These are phyloP conservation scores for Alternaria postmessia DNA, from an alignment of 2,329 filamentous ascomycete species.

Conservation along the genomic window DNA sequence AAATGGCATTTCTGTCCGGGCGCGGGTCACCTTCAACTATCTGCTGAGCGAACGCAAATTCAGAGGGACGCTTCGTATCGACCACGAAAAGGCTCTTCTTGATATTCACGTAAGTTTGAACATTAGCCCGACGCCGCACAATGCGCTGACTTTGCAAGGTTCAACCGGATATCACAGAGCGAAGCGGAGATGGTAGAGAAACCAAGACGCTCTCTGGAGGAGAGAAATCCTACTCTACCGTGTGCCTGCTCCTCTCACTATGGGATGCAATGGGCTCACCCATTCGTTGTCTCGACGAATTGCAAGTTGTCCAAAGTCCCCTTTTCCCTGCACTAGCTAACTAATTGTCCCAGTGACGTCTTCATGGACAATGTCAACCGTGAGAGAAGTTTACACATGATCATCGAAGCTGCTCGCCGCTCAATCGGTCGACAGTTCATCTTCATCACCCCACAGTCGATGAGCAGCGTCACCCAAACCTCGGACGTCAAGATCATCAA, in stretches of 20 bases:
- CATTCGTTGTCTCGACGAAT: slow-evolving; percentile 94
- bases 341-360: slow-evolving; percentile 69
- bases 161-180: slow-evolving; percentile 73
- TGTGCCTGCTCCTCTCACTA: slow-evolving; percentile 88
- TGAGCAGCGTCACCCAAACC: slow-evolving; percentile 56
- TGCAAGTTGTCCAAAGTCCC: slow-evolving; percentile 58
- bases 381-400: slow-evolving; percentile 90
- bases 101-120: slow-evolving; percentile 70
- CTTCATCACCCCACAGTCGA: slow-evolving; percentile 91
- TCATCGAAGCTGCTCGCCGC: slow-evolving; percentile 84
- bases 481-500: slow-evolving; percentile 82
- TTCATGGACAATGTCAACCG: slow-evolving; percentile 99
- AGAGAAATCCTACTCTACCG: slow-evolving; percentile 97
- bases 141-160: slow-evolving; percentile 52
- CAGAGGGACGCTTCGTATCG: slow-evolving; percentile 78
- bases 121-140: neutral
- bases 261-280: slow-evolving; percentile 99
- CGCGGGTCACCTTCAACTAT: slow-evolving; percentile 86
- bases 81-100: slow-evolving; percentile 77
- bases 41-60: slow-evolving; percentile 90
- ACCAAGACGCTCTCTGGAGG: slow-evolving; percentile 94
- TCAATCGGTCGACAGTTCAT: slow-evolving; percentile 94
- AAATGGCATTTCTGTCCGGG: slow-evolving; percentile 82
- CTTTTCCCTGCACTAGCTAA: slow-evolving; percentile 21
- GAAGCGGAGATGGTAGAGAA: slow-evolving; percentile 74